phyloP scores from a whole-genome alignment of 495 filamentous ascomycete genomes.

The Pyrenopolyporus hunteri region DNA sequence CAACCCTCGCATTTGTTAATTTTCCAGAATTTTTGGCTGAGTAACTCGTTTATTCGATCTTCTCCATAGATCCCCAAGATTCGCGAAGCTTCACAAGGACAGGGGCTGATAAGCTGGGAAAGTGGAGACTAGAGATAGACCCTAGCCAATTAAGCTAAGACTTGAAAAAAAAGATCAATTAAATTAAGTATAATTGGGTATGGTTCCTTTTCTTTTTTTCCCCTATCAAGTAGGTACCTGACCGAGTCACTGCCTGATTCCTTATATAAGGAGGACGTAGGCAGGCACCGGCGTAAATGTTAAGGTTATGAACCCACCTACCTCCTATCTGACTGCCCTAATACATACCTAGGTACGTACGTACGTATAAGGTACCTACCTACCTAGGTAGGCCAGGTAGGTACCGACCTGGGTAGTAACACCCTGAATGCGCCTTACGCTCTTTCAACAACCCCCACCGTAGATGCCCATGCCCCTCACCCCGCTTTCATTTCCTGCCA shows the following conservation, averaged over 20 bases:
- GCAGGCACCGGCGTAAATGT: too few species aligned
- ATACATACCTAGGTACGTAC: too few species aligned
- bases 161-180: neutral
- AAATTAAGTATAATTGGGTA: neutral
- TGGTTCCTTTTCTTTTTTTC: neutral
- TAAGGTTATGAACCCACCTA: too few species aligned
- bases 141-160: constrained; percentile 12
- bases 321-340: too few species aligned
- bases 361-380: too few species aligned
- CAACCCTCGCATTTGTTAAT: neutral
- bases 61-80: constrained; percentile 39
- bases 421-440: too few species aligned
- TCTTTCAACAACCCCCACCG: too few species aligned
- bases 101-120: constrained; percentile 31
- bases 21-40: constrained; percentile 18
- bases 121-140: constrained; percentile 1
- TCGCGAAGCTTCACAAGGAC: constrained; percentile 44
- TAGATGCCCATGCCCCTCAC: constrained; percentile 38
- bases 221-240: neutral
- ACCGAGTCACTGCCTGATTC: too few species aligned
- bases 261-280: too few species aligned
- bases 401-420: neutral
- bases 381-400: neutral
- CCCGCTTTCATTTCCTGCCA: constrained; percentile 16
- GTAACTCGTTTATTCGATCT: constrained; percentile 3